Evolutionary conservation across 2,329 filamentous ascomycete species (phyloP).

Genomic region (Emericellopsis cladophorae): DNA sequence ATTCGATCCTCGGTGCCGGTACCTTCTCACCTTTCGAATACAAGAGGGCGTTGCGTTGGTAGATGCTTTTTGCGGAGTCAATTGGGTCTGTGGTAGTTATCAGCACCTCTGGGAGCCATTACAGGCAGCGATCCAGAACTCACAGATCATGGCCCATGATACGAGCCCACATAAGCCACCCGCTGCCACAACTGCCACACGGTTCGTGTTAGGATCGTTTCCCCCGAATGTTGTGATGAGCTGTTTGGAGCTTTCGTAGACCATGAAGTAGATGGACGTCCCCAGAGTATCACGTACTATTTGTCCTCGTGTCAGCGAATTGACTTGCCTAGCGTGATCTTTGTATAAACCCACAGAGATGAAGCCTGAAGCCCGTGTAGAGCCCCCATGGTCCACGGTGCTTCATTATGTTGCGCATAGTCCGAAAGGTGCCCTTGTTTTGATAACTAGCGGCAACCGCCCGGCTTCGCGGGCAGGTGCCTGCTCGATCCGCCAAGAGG

Average conservation of each 20-base stretch:
- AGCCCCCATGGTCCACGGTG: constrained; percentile 61
- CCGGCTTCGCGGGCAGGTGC: constrained; percentile 31
- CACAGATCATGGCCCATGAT: constrained; percentile 68
- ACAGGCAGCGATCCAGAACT: constrained; percentile 16
- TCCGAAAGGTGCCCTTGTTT: constrained; percentile 65
- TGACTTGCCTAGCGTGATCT: too few species aligned
- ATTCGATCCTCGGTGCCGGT: constrained; percentile 60
- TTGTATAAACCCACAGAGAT: constrained; percentile 49
- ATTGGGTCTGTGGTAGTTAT: constrained; percentile 41
- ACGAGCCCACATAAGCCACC: constrained; percentile 74
- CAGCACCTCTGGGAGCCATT: background rate
- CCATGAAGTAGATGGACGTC: constrained; percentile 78
- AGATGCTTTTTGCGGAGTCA: constrained; percentile 75
- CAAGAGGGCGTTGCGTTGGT: constrained; percentile 69
- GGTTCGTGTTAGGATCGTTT: constrained; percentile 62
- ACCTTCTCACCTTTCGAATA: constrained; percentile 52
- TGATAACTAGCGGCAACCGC: constrained; percentile 57
- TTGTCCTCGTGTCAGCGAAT: background rate
- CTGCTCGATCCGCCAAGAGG: constrained; percentile 44
- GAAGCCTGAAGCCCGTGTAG: constrained; percentile 70
- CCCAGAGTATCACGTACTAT: constrained; percentile 71
- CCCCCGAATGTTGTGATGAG: constrained; percentile 62
- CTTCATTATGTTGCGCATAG: constrained; percentile 63
- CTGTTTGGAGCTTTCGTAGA: constrained; percentile 79
- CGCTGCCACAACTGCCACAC: constrained; percentile 64